Evolutionary conservation across 2,329 filamentous ascomycete genomes (phyloP).

Genomic region (Penicillium sp.): DNA sequence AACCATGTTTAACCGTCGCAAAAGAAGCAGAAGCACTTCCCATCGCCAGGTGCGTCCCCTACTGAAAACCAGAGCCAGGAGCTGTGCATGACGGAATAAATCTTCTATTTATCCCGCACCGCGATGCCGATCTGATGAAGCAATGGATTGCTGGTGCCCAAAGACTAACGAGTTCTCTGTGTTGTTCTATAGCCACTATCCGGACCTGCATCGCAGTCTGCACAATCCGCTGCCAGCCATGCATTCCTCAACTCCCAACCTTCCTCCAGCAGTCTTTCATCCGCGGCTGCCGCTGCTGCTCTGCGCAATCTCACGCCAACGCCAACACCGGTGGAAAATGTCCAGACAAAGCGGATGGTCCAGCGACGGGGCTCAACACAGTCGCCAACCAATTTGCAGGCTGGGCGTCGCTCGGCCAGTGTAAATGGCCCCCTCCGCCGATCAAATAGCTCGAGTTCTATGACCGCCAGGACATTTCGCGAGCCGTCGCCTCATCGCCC

Average conservation of each 20-base stretch:
- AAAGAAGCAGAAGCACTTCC: conserved; percentile 47
- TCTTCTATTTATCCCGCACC: too few species aligned
- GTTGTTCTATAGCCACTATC: conserved; percentile 60
- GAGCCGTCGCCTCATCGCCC: conserved; percentile 65
- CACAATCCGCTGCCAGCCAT: conserved; percentile 77
- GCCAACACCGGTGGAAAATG: conserved; percentile 76
- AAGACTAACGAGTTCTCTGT: conserved; percentile 19
- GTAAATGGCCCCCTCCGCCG: conserved; percentile 59
- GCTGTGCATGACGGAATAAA: not conserved
- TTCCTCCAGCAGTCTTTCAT: conserved; percentile 71
- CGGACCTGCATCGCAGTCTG: conserved; percentile 68
- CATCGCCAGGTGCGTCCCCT: conserved; percentile 41
- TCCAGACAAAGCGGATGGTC: conserved; percentile 84
- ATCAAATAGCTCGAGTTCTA: conserved; percentile 73
- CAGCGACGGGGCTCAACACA: conserved; percentile 73
- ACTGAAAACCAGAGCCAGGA: not conserved
- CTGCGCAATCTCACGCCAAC: conserved; percentile 76
- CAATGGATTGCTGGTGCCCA: not conserved
- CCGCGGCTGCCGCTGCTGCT: conserved; percentile 83
- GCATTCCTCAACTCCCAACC: conserved; percentile 73
- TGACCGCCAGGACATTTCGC: conserved; percentile 87
- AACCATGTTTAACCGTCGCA: conserved; percentile 47
- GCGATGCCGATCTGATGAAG: not conserved
- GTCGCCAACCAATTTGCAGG: conserved; percentile 60
- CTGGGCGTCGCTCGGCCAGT: conserved; percentile 46